A percentile compares a stretch with the other conserved stretches of the same genome.
These are phyloP conservation scores for Macrocystidia cucumis DNA, from an alignment of 1,284 basidiomycete species.

Conservation along the genomic window DNA sequence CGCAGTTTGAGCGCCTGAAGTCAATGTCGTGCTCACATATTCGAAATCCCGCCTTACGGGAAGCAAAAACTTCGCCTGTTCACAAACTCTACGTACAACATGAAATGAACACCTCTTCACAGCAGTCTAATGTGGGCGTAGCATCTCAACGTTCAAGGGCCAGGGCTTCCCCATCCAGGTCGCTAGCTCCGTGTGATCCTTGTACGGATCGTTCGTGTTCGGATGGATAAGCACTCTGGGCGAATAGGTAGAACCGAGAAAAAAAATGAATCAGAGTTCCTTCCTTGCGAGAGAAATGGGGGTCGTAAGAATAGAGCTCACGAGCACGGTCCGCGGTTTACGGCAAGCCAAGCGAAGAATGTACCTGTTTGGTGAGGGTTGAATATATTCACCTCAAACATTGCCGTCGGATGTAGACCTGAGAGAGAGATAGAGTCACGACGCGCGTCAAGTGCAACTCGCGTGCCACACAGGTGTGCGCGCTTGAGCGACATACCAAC, in stretches of 20 bases:
- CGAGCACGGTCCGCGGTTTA: slow-evolving; percentile 62
- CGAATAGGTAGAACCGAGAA: not conserved
- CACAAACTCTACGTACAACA: no score
- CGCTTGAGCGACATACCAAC: slow-evolving; percentile 35
- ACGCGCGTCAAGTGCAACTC: no score
- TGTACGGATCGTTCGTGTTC: slow-evolving; percentile 52
- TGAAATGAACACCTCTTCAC: no score
- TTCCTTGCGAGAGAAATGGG: slow-evolving; percentile 1
- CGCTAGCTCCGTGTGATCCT: slow-evolving; percentile 57
- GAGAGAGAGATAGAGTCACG: not conserved
- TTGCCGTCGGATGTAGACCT: slow-evolving; percentile 59
- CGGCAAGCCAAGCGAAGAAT: slow-evolving; percentile 56
- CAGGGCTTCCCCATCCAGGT: slow-evolving; percentile 66
- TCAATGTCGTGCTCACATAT: no score
- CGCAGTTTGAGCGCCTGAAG: no score
- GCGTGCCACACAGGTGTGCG: no score
- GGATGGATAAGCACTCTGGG: slow-evolving; percentile 65
- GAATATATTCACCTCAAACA: slow-evolving; percentile 69
- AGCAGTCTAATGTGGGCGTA: no score
- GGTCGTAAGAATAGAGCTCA: slow-evolving; percentile 29
- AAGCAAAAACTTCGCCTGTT: no score
- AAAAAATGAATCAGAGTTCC: slow-evolving; percentile 5
- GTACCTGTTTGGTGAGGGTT: slow-evolving; percentile 58
- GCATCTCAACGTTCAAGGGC: slow-evolving; percentile 39
- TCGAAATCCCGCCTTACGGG: no score